Evolutionary conservation across 192 early-diverging fungal species (phyloP).

Genomic region (Coemansia sp.): DNA sequence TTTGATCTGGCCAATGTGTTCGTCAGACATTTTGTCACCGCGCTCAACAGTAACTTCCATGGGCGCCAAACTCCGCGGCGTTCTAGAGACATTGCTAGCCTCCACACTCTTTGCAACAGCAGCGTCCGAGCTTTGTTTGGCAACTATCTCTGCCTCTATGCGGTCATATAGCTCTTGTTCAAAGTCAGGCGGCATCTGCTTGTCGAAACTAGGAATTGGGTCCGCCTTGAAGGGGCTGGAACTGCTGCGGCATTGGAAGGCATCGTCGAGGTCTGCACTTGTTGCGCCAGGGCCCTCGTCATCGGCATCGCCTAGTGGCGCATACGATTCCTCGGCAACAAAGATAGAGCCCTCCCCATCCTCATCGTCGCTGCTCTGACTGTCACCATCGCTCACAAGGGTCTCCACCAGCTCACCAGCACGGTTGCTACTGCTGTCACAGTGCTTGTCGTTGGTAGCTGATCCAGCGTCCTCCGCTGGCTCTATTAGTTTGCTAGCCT

Average conservation of each 20-base stretch:
- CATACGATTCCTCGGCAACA: slow-evolving; percentile 30
- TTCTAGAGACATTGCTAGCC: no score
- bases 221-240: not conserved
- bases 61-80: not conserved
- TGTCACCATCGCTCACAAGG: not conserved
- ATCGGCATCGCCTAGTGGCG: slow-evolving; percentile 18
- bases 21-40: slow-evolving; percentile 24
- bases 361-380: not conserved
- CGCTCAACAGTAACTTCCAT: slow-evolving; percentile 16
- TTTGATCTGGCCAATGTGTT: slow-evolving; percentile 37
- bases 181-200: slow-evolving; percentile 10
- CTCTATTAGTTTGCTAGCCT: not conserved
- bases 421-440: not conserved
- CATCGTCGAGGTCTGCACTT: not conserved
- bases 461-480: not conserved
- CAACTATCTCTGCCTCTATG: slow-evolving; percentile 15
- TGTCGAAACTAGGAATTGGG: not conserved
- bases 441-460: not conserved
- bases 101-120: not conserved
- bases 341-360: slow-evolving; percentile 18
- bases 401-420: not conserved
- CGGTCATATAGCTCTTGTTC: slow-evolving; percentile 18
- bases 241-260: not conserved
- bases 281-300: not conserved
- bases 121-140: not conserved